phyloP scores from a whole-genome alignment of 2,329 filamentous ascomycete species.

The Ceratocystis variospora region DNA sequence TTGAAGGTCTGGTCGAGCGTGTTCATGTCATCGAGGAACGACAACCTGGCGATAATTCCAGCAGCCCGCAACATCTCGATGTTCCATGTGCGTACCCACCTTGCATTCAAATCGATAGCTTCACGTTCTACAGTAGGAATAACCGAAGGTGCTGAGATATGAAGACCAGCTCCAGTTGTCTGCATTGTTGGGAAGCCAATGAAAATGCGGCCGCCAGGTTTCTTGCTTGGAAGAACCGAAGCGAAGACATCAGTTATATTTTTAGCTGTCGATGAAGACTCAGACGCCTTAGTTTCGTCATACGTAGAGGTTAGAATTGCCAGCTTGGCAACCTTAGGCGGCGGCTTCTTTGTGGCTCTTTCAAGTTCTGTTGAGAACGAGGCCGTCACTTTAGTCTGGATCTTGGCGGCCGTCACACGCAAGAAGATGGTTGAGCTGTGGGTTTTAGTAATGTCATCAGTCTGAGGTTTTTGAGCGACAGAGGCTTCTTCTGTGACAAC shows the following conservation, averaged over 20 bases:
- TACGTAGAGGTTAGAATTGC: constrained; percentile 85
- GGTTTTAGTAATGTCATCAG: constrained; percentile 56
- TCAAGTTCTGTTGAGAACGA: constrained; percentile 76
- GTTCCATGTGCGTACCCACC: constrained; percentile 93
- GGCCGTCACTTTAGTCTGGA: constrained; percentile 59
- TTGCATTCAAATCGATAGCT: constrained; percentile 89
- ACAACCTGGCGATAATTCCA: constrained; percentile 77
- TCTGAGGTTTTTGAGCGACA: constrained; percentile 45
- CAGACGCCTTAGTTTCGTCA: constrained; percentile 59
- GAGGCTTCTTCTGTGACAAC: constrained; percentile 41
- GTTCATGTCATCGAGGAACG: constrained; percentile 76
- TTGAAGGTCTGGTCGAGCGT: constrained; percentile 52
- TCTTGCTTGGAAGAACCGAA: constrained; percentile 77
- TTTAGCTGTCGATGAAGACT: constrained; percentile 35
- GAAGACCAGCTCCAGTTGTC: constrained; percentile 84
- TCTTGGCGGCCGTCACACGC: constrained; percentile 68
- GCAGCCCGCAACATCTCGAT: constrained; percentile 81
- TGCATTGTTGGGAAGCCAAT: constrained; percentile 97
- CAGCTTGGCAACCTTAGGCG: constrained; percentile 73
- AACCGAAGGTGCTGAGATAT: constrained; percentile 88
- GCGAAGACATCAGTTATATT: constrained; percentile 62
- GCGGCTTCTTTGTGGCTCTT: constrained; percentile 91
- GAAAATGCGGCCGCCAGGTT: constrained; percentile 71
- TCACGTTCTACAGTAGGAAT: constrained; percentile 96
- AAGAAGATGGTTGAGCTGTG: constrained; percentile 75